Evolutionary conservation across 345 rosid genomes (phyloP), one percentile per base, ranked within the genome.

Genomic region (Balakata baccata): DNA sequence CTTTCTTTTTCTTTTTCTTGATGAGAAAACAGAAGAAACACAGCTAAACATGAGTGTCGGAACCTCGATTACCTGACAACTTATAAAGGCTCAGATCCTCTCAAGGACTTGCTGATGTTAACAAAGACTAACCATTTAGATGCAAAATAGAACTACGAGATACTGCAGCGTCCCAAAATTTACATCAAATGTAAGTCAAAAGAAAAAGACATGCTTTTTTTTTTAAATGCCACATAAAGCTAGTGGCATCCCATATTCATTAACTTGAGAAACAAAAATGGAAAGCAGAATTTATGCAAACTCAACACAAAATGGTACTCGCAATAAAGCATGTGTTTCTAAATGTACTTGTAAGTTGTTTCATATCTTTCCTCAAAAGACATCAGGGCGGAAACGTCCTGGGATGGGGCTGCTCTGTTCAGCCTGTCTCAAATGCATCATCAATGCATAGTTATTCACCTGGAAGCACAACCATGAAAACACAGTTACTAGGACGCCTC

Each of bases 361-460:
- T 77, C 69, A n/a, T 0, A 62, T 72, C 57, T 75, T 29, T 70
- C 8, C 43, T 87, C 83, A 92, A 80, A 88, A 92, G 74, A 92
- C 87, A 80, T 92, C 96, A 0, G 94, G 96, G 77, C 88, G 87
- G 81, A 84, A 89, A 52, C 82, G 90, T 69, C 86, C 90, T 1
- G 89, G 87, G 66, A 89, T 82, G 2, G 96, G 80, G 84, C 81
- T 89, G 76, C 85, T 84, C 64, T 88, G 91, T 72, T 87, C 87
- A 11, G 88, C 90, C 85, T 90, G 93, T 77, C 82, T 85, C 77
- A 94, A 74, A 46, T 86, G 97, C 91, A 94, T 86, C 39, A 76
- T 80, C 83, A 94, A 81, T 16, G 96, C 89, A 58, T 92, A 92
- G 84, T 94, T 92, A 80, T 86, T 87, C 79, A 89, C 82, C 97